A percentile compares a stretch with the other conserved stretches of the same genome.
phyloP scores from a whole-genome alignment of 108 stramenopile genomes.

The Fragilariopsis cylindrus region DNA sequence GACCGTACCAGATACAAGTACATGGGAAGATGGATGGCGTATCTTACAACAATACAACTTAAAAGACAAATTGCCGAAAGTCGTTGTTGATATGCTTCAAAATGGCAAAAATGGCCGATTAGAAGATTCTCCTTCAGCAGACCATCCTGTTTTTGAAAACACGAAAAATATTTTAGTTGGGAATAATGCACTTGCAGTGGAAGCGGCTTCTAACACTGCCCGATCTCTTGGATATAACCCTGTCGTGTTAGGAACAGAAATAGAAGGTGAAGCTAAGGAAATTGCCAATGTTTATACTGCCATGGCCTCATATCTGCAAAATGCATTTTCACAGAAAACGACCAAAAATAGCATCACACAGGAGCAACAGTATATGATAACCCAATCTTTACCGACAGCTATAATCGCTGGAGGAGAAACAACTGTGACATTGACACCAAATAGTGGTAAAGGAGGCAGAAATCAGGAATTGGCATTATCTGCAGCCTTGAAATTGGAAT shows the following conservation, averaged over 20 bases:
- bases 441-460: conserved; percentile 79
- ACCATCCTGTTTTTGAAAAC: conserved; percentile 51
- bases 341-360: conserved; percentile 18
- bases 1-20: conserved; percentile 63
- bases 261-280: conserved; percentile 78
- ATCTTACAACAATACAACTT: conserved; percentile 60
- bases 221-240: conserved; percentile 71
- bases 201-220: conserved; percentile 69
- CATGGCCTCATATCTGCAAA: conserved; percentile 73
- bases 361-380: conserved; percentile 1
- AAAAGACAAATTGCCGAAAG: conserved; percentile 22
- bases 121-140: conserved; percentile 51
- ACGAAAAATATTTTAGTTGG: conserved; percentile 64
- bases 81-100: conserved; percentile 34
- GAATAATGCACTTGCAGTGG: conserved; percentile 75
- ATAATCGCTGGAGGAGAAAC: conserved; percentile 89
- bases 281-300: conserved; percentile 65
- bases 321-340: conserved; percentile 11
- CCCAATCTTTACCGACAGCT: conserved; percentile 54
- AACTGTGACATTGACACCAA: conserved; percentile 67
- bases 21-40: conserved; percentile 57
- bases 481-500: conserved; percentile 59
- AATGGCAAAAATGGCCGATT: conserved; percentile 35
- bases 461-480: conserved; percentile 86
- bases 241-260: conserved; percentile 69